These are phyloP conservation scores for Pestalotiopsis sp. DNA, from an alignment of 2,329 filamentous ascomycete genomes.

Conservation along the genomic window DNA sequence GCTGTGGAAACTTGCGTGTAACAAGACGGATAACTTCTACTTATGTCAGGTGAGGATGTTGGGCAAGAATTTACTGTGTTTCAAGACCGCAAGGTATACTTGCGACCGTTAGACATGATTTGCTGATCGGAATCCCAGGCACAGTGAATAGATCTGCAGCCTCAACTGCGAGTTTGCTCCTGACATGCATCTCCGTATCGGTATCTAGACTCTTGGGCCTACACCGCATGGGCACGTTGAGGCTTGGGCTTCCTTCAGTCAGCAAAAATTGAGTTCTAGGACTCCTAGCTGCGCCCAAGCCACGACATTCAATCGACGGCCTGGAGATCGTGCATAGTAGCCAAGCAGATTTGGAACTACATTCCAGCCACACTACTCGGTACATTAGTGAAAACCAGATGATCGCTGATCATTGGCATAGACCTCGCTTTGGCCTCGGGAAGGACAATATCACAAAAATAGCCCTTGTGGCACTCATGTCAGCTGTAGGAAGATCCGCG, in stretches of 20 bases:
- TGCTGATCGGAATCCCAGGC: not conserved
- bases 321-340: not conserved
- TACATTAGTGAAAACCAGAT: not conserved
- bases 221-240: conserved; percentile 1
- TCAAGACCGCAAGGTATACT: conserved; percentile 6
- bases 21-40: not conserved
- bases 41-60: conserved; percentile 1
- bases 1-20: not conserved
- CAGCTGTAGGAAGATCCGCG: not conserved
- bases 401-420: not conserved
- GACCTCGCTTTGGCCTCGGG: not conserved
- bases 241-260: not conserved
- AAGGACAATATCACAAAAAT: conserved; percentile 7
- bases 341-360: not conserved
- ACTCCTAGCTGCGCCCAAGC: not conserved
- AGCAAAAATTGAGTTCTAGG: not conserved
- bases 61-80: conserved; percentile 10
- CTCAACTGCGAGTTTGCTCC: not conserved
- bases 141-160: not conserved
- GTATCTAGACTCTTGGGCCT: conserved; percentile 2
- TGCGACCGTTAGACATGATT: not conserved
- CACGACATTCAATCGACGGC: not conserved
- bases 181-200: not conserved
- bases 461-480: conserved; percentile 6
- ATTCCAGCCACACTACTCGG: not conserved